A percentile compares a stretch with the other conserved stretches of the same genome.
Conservation (phyloP, 805 yeast species). For the Wickerhamiella occidentalis region DNA sequence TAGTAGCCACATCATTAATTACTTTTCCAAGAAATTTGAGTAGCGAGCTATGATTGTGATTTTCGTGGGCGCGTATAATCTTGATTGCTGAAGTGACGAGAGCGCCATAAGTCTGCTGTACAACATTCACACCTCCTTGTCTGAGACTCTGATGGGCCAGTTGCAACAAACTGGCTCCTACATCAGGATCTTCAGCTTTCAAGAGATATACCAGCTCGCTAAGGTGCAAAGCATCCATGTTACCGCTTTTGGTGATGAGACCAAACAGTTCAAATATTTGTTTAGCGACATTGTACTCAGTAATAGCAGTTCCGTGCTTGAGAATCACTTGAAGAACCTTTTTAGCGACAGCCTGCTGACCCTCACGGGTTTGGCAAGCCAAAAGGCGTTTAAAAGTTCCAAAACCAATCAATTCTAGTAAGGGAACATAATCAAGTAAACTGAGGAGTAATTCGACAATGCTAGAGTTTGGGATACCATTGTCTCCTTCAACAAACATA, state of each 20-base stretch:
- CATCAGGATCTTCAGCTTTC: constrained; percentile 36
- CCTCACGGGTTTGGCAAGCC: constrained; percentile 37
- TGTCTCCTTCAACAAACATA: constrained; percentile 11
- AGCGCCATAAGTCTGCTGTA: constrained; percentile 63
- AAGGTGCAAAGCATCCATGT: constrained; percentile 29
- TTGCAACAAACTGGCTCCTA: constrained; percentile 36
- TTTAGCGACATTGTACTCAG: constrained; percentile 39
- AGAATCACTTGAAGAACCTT: constrained; percentile 51
- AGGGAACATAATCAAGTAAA: constrained; percentile 26
- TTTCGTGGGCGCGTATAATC: constrained; percentile 23
- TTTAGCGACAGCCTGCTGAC: constrained; percentile 47
- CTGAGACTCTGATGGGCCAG: constrained; percentile 38
- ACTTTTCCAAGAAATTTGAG: constrained; percentile 64
- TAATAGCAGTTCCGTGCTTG: constrained; percentile 29
- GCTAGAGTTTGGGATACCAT: constrained; percentile 7
- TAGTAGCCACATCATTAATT: constrained; percentile 45
- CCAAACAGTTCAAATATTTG: constrained; percentile 48
- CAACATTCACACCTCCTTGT: constrained; percentile 40
- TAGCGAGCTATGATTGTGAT: constrained; percentile 22
- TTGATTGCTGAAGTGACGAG: constrained; percentile 50
- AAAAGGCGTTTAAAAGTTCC: constrained; percentile 44
- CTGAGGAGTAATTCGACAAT: constrained; percentile 27
- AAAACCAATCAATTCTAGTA: constrained; percentile 29
- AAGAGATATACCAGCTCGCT: constrained; percentile 61
- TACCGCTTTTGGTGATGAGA: constrained; percentile 38